Conservation (phyloP, 2,329 filamentous ascomycete species). For the Ploettnerulaceae sp. region DNA sequence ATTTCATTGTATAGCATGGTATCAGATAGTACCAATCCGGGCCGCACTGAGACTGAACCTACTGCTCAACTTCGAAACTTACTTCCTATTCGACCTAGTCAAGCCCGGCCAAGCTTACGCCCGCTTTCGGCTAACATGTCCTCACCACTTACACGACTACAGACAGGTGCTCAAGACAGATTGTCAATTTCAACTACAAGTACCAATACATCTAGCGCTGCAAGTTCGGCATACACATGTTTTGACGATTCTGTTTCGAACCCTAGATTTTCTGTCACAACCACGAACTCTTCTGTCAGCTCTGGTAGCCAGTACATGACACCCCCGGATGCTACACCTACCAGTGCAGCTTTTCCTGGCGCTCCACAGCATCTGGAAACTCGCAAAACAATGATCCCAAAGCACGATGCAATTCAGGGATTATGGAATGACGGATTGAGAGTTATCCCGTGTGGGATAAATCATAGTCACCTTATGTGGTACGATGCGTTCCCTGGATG, state of each 20-base stretch:
- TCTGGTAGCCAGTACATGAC: constrained; percentile 9
- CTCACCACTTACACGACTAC: background rate
- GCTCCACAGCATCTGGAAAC: constrained; percentile 8
- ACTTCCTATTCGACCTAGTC: constrained; percentile 6
- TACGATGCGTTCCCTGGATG: constrained; percentile 18
- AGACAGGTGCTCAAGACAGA: constrained; percentile 7
- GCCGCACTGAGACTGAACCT: background rate
- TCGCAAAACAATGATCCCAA: constrained; percentile 11
- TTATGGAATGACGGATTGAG: constrained; percentile 22
- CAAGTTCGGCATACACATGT: constrained; percentile 13
- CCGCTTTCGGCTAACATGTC: background rate
- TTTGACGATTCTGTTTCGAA: constrained; percentile 21
- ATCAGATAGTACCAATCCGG: constrained; percentile 5
- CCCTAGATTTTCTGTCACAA: constrained; percentile 19
- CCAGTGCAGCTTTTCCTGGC: constrained; percentile 6
- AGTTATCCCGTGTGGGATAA: constrained; percentile 22
- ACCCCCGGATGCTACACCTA: no score
- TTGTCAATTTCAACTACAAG: constrained; percentile 16
- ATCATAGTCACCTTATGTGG: constrained; percentile 22
- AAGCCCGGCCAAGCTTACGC: background rate
- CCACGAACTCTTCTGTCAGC: constrained; percentile 22
- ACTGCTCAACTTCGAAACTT: constrained; percentile 1
- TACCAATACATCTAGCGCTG: constrained; percentile 21
- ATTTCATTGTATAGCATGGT: constrained; percentile 23
- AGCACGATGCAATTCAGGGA: constrained; percentile 20